phyloP scores from a whole-genome alignment of 148 eudicot genomes.

The Chenopodium quinoa region DNA sequence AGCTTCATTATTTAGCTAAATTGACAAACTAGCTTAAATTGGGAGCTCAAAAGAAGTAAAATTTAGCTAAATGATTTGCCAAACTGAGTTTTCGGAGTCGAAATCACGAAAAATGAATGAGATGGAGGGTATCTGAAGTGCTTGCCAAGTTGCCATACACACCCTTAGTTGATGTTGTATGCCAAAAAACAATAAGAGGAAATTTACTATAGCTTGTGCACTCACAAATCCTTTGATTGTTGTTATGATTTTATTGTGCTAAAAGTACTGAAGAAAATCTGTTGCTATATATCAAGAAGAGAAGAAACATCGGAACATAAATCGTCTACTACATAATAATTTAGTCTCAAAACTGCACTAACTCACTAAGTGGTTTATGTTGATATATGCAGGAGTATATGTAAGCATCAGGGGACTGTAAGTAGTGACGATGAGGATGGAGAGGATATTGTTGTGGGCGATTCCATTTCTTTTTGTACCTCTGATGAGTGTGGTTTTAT shows the following conservation, averaged over 20 bases:
- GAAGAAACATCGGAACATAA: neutral
- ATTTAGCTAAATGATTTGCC: neutral
- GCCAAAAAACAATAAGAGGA: neutral
- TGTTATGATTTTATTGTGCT: neutral
- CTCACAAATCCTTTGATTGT: neutral
- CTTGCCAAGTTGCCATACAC: neutral
- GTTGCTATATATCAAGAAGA: neutral
- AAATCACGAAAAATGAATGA: neutral
- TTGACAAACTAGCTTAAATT: neutral
- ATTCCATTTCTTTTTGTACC: constrained; percentile 40
- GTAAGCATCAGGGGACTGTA: constrained; percentile 28
- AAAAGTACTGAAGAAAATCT: too few relatives aligned
- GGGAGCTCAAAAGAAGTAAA: neutral
- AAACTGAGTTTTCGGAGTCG: neutral
- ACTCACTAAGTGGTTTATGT: constrained; percentile 12
- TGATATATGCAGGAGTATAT: constrained; percentile 19
- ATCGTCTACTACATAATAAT: too few relatives aligned
- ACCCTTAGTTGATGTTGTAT: neutral
- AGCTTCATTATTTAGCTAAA: neutral
- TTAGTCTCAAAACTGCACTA: neutral
- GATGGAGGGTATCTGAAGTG: neutral
- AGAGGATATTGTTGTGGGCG: constrained; percentile 28
- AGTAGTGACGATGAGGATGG: constrained; percentile 32
- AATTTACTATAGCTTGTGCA: neutral
- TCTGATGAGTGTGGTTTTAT: constrained; percentile 30